Percentiles rank a stretch among this genome's conserved stretches.
Evolutionary conservation across 2,329 filamentous ascomycete genomes (phyloP).

Genomic region (Colletotrichum orchidophilum): DNA sequence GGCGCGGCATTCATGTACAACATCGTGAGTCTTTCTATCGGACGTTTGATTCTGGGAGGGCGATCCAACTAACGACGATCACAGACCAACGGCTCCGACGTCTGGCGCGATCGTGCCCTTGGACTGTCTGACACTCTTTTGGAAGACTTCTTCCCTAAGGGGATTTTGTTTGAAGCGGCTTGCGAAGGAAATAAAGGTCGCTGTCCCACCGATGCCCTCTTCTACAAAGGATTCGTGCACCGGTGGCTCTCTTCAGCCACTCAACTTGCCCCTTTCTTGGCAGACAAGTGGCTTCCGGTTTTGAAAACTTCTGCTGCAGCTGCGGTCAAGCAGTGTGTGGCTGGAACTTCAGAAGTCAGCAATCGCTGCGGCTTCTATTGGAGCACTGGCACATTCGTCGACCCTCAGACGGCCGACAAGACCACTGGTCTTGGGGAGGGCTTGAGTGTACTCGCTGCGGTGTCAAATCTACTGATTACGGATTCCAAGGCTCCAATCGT

Average conservation of each 20-base stretch:
- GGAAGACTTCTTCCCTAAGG: constrained; percentile 58
- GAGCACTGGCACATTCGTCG: constrained; percentile 42
- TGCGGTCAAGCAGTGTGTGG: constrained; percentile 59
- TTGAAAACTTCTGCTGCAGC: constrained; percentile 58
- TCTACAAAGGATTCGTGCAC: constrained; percentile 66
- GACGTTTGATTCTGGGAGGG: not conserved
- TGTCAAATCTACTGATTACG: constrained; percentile 50
- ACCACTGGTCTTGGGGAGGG: constrained; percentile 57
- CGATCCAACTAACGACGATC: constrained; percentile 50
- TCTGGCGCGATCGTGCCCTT: constrained; percentile 50
- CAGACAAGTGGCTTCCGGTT: constrained; percentile 53
- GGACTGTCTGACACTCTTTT: constrained; percentile 48
- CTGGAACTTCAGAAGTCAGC: constrained; percentile 47
- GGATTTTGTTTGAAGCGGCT: constrained; percentile 68
- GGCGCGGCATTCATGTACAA: constrained; percentile 71
- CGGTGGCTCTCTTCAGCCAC: constrained; percentile 60
- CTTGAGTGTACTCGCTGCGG: constrained; percentile 54
- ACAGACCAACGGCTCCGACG: constrained; percentile 36
- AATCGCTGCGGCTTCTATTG: constrained; percentile 58
- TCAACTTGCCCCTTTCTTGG: constrained; percentile 59
- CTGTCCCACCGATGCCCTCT: constrained; percentile 68
- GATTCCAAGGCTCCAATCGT: constrained; percentile 10
- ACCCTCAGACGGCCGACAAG: constrained; percentile 56
- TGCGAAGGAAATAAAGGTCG: constrained; percentile 60
- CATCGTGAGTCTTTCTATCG: constrained; percentile 40